Conservation (phyloP, 805 yeast species). For the Hyphopichia homilentoma region DNA sequence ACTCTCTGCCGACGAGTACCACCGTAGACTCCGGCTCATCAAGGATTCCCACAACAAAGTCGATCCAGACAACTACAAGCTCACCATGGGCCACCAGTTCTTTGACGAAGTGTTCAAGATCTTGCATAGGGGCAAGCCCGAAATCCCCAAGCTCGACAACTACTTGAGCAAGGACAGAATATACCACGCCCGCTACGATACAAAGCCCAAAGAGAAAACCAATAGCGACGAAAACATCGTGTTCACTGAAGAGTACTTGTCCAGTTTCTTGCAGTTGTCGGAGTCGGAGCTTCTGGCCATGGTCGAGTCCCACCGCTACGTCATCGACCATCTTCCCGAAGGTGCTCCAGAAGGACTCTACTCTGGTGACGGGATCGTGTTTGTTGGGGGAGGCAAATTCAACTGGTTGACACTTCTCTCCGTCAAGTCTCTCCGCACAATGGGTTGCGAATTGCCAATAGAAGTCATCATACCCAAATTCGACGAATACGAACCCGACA, state of each 20-base stretch:
- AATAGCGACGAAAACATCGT: slow-evolving; percentile 25
- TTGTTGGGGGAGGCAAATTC: slow-evolving; percentile 78
- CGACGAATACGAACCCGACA: slow-evolving; percentile 66
- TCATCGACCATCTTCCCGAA: slow-evolving; percentile 44
- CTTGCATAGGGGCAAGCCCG: slow-evolving; percentile 43
- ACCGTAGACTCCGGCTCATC: slow-evolving; percentile 4
- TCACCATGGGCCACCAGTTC: slow-evolving; percentile 37
- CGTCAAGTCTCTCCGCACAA: slow-evolving; percentile 59
- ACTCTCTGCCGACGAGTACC: slow-evolving; percentile 4
- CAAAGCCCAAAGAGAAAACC: slow-evolving; percentile 27
- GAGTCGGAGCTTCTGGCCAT: slow-evolving; percentile 41
- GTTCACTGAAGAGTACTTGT: slow-evolving; percentile 52
- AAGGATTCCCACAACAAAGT: slow-evolving; percentile 3
- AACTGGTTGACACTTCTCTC: slow-evolving; percentile 69
- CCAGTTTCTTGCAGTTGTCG: slow-evolving; percentile 44
- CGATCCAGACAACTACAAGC: slow-evolving; percentile 7
- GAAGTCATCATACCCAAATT: slow-evolving; percentile 76
- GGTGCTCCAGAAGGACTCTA: slow-evolving; percentile 32
- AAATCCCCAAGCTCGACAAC: slow-evolving; percentile 34
- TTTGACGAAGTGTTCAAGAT: slow-evolving; percentile 41
- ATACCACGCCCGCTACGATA: slow-evolving; percentile 50
- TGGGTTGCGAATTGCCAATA: slow-evolving; percentile 69
- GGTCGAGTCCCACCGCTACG: slow-evolving; percentile 43
- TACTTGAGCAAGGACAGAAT: slow-evolving; percentile 47
- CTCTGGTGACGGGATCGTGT: slow-evolving; percentile 54